These are phyloP conservation scores for Cercospora sp. DNA, from an alignment of 2,329 filamentous ascomycete species.

Conservation along the genomic window DNA sequence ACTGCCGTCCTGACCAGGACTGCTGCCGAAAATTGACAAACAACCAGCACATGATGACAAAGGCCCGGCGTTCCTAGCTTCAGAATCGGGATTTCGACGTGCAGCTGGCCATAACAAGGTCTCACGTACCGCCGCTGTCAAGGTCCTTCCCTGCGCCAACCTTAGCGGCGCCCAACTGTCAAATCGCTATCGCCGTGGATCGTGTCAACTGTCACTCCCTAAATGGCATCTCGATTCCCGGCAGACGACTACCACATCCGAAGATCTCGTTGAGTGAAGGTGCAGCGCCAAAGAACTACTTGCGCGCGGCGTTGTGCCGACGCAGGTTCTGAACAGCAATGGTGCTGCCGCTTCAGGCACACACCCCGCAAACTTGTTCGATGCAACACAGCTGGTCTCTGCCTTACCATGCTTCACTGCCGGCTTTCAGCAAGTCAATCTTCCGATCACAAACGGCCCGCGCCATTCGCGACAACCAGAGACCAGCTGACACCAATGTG, in stretches of 20 bases:
- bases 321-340: background rate
- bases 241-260: background rate
- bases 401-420: background rate
- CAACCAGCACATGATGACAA: conserved; percentile 1
- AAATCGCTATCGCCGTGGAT: background rate
- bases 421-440: background rate
- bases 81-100: background rate
- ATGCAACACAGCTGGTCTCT: conserved; percentile 5
- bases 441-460: conserved; percentile 3
- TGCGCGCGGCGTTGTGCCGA: background rate
- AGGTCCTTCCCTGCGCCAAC: conserved; percentile 3
- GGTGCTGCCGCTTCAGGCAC: background rate
- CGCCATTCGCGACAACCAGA: conserved; percentile 2
- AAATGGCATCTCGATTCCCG: background rate
- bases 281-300: background rate
- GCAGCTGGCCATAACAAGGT: background rate
- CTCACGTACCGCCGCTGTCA: background rate
- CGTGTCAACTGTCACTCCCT: background rate
- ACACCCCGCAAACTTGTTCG: background rate
- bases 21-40: background rate
- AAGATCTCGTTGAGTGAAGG: background rate
- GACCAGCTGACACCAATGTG: background rate
- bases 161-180: conserved; percentile 1
- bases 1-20: background rate
- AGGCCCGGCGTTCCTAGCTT: background rate